Evolutionary conservation across 257 asterid genomes (phyloP).

Genomic region (Scutellaria baicalensis): DNA sequence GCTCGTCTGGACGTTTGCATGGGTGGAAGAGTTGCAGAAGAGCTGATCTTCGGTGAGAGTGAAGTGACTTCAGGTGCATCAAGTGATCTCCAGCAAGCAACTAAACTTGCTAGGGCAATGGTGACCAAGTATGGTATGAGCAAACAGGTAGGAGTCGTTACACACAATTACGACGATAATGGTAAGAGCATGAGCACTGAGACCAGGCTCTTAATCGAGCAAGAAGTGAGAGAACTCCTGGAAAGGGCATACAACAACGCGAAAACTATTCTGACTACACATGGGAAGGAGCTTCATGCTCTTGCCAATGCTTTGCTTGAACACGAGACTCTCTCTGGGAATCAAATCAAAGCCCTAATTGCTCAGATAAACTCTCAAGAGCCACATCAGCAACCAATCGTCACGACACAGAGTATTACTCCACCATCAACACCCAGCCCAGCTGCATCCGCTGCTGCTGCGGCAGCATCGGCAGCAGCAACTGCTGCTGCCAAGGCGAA

Average conservation of each 20-base stretch:
- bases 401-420: slow-evolving; percentile 22
- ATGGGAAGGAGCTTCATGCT: slow-evolving; percentile 51
- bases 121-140: slow-evolving; percentile 71
- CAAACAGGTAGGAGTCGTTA: slow-evolving; percentile 54
- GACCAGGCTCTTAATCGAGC: slow-evolving; percentile 58
- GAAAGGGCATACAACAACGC: slow-evolving; percentile 59
- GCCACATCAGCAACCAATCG: slow-evolving; percentile 18
- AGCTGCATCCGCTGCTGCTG: slow-evolving; percentile 46
- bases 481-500: slow-evolving; percentile 63
- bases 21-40: slow-evolving; percentile 88
- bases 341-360: slow-evolving; percentile 48
- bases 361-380: slow-evolving; percentile 31
- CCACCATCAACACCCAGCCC: slow-evolving; percentile 45
- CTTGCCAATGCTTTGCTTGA: slow-evolving; percentile 71
- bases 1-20: slow-evolving; percentile 66
- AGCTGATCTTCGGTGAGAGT: slow-evolving; percentile 65
- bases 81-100: slow-evolving; percentile 51
- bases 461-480: slow-evolving; percentile 47
- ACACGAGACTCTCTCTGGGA: slow-evolving; percentile 60
- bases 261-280: slow-evolving; percentile 41
- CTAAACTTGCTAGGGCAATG: slow-evolving; percentile 61
- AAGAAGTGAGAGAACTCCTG: slow-evolving; percentile 46
- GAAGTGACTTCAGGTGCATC: slow-evolving; percentile 79
- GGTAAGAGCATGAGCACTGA: slow-evolving; percentile 79
- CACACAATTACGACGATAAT: slow-evolving; percentile 52